Base-by-base conservation (phyloP, 257 asterid species). In the Solanum lycopersicoides region DNA sequence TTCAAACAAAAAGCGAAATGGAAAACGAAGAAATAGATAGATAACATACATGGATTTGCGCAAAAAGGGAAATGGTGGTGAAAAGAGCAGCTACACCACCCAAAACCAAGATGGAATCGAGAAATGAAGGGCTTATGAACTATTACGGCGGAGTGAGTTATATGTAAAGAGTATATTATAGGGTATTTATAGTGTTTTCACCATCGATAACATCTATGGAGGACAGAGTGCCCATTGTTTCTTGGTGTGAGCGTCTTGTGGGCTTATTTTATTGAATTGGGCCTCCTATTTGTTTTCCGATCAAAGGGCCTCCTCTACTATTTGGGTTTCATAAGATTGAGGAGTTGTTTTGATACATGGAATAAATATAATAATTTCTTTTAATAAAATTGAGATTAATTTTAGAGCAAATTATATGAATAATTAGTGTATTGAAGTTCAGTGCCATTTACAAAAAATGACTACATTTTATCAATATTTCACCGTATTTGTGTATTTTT, bases 191-290 rank as follows among this genome's bases (percentile, higher is more conserved):
- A 41, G 86, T 1, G 37, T 34, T 56, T 66, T 65, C 47, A 37
- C 10, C 69, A 87, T 83, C 80, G 86, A 79, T 66, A 20, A 68
- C 59, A 83, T 71, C 60, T 83, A 35, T 77, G 86, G 39, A 68
- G 25, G 87, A 41, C 83, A 47, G 84, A 60, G 69, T 37, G 83
- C 30, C 69, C 25, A 7, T 32, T 71, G 42, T 23, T 37, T 47
- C 86, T 85, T 79, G 83, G 90, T 59, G 77, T 83, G 77, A 80
- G 82, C 83, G 20, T 20, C 87, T 69, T 84, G 18, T 74, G 50
- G 50, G 82, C 82, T n/a, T 3, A 39, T 39, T 75, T 39, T 39
- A 39, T 75, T 75, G 25, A 39, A 12, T 41, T 23, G 23, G 59
- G 83, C 83, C 9, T 12, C 23, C 39, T 35, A 6, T 35, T 35